Evolutionary conservation across 495 filamentous ascomycete species (phyloP), one percentile per base, ranked within the genome.

Genomic region (Aspergillus steynii): DNA sequence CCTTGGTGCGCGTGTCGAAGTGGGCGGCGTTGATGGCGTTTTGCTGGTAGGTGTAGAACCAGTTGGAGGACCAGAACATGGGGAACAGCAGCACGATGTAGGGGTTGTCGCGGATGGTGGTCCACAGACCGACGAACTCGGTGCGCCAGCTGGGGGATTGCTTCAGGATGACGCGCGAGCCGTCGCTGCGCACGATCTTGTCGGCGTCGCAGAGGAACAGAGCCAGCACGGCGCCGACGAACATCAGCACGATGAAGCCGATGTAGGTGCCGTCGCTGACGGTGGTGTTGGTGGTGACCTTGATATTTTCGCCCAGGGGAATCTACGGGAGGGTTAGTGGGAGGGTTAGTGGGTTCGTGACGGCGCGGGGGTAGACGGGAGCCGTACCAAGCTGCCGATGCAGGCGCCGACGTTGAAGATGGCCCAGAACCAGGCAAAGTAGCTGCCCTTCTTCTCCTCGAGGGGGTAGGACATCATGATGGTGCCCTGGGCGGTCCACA

Each of bases 31-130:
- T 81, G 61, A 80, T 72, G 46, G 82, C 83, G 64, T 83, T 84
- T 71, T 85, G 83, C 64, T 87, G 85, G 72, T 91, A 84, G 42
- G 86, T 90, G 76, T 91, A 91, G 76, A 93, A 92, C 78, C 85
- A 89, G 68, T 93, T 93, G 70, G 88, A 91, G 29, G 87, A 76
- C 63, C 37, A 42, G 37, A 42, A 42, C 37, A 42, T 42, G 37
- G 37, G 37, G 37, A 42, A 42, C 7, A 42, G 37, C 37, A 42
- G 37, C 7, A 42, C 37, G 37, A 81, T 75, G 58, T 68, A 76
- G 25, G 73, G 69, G 34, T 82, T 74, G 8, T 64, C 60, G 25
- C 60, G 51, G 25, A 82, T 42, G 26, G 74, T 78, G n/a, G 78
- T 69, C 61, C 64, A 74, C 29, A 82, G 65, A 7, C 79, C 79